phyloP scores from a whole-genome alignment of 495 filamentous ascomycete genomes.

The Evernia prunastri region DNA sequence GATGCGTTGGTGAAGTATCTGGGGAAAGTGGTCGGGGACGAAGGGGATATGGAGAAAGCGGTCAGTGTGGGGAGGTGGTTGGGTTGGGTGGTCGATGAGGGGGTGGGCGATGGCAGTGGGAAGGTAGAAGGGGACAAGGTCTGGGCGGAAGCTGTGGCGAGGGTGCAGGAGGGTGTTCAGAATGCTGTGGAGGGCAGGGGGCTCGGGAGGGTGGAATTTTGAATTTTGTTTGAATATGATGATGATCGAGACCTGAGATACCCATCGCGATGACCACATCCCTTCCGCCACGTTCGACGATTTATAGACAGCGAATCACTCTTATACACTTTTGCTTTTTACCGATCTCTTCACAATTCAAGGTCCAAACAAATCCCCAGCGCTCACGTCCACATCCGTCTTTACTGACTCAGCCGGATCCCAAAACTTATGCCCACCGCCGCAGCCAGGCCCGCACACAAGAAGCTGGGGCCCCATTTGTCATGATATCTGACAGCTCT shows the following conservation, averaged over 20 bases:
- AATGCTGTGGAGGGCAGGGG: constrained; percentile 56
- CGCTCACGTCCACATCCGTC: background rate
- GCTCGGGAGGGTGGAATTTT: constrained; percentile 55
- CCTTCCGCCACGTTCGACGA: background rate
- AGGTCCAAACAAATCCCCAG: background rate
- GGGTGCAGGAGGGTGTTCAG: constrained; percentile 53
- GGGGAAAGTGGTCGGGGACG: constrained; percentile 58
- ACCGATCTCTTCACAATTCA: background rate
- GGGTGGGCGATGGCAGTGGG: constrained; percentile 25
- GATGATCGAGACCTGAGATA: background rate
- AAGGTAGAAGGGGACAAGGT: background rate
- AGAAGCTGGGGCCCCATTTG: constrained; percentile 70
- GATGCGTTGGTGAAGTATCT: constrained; percentile 63
- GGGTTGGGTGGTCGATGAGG: constrained; percentile 59
- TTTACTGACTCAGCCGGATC: background rate
- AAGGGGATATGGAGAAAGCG: constrained; percentile 70
- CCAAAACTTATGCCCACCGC: constrained; percentile 75
- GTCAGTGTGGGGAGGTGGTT: constrained; percentile 64
- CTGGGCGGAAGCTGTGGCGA: constrained; percentile 49
- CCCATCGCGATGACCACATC: background rate
- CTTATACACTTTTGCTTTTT: background rate
- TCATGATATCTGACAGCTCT: constrained; percentile 87
- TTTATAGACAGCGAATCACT: background rate
- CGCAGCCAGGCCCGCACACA: constrained; percentile 65
- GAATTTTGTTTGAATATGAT: background rate